Evolutionary conservation across 2,329 filamentous ascomycete species (phyloP).

Genomic region (Simplicillium sp.): DNA sequence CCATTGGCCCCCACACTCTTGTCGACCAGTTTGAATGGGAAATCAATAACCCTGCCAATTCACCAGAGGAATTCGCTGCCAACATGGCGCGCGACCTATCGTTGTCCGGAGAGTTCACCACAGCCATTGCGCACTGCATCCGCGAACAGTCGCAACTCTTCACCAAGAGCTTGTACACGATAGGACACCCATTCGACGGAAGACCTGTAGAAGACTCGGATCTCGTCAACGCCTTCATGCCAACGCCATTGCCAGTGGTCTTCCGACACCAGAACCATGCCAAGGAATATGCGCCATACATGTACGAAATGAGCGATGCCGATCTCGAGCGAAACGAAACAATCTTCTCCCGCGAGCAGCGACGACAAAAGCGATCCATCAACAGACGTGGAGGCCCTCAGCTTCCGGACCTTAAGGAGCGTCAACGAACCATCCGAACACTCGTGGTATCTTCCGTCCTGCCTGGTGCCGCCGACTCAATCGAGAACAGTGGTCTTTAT

Average conservation of each 20-base stretch:
- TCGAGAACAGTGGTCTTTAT: constrained; percentile 82
- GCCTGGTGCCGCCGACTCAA: constrained; percentile 68
- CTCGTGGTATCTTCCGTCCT: constrained; percentile 87
- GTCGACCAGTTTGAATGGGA: constrained; percentile 99
- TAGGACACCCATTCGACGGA: constrained; percentile 91
- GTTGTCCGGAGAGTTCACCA: constrained; percentile 90
- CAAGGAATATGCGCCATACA: constrained; percentile 86
- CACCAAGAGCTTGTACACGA: constrained; percentile 83
- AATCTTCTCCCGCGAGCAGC: constrained; percentile 86
- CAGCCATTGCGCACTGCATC: constrained; percentile 95
- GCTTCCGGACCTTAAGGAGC: constrained; percentile 90
- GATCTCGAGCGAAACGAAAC: constrained; percentile 86
- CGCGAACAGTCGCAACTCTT: constrained; percentile 93
- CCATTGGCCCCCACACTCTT: constrained; percentile 86
- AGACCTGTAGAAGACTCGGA: constrained; percentile 88
- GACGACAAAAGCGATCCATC: constrained; percentile 89
- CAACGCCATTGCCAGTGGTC: constrained; percentile 70
- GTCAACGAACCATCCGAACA: constrained; percentile 86
- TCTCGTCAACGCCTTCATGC: constrained; percentile 73
- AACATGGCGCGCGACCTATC: constrained; percentile 86
- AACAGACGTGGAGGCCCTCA: constrained; percentile 88
- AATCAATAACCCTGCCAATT: constrained; percentile 90
- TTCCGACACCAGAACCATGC: constrained; percentile 88
- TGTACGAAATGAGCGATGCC: constrained; percentile 87
- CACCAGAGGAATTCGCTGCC: constrained; percentile 85